Base-by-base conservation (phyloP, 2,329 filamentous ascomycete genomes). In the Colletotrichum caudatum region DNA sequence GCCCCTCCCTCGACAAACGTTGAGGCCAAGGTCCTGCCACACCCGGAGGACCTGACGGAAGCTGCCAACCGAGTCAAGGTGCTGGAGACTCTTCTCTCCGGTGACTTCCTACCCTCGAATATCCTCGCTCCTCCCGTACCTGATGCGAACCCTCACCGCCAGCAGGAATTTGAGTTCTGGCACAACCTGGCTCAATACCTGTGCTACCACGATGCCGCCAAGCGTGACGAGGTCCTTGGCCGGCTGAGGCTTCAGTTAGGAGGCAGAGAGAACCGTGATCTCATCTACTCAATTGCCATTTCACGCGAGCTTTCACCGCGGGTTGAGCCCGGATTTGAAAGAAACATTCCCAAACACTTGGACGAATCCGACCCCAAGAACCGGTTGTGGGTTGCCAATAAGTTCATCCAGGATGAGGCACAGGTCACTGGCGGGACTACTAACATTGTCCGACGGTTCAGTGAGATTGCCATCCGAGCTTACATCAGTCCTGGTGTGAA, bases 281-380 rank as follows among this genome's bases (percentile, higher is more conserved):
- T 97, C 23, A 89, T 98, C 68, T 97, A 97, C 81, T 96, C 93
- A 0, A 92, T 97, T 74, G 93, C 93, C 11, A 89, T 97, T 66
- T 90, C 93, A 20, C 90, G 94, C 35, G 90, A 95, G 73, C 86
- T 94, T 61, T 91, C 92, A 57, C 90, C 90, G 41, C 88, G 90
- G 57, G 90, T 87, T 77, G 87, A 88, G 18, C 84, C 89, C 14
- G 88, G 87, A 74, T 88, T 88, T 41, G 87, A 87, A 74, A 87
- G 83, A 71, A 84, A 86, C 33, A 82, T 88, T 9, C 87, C 88
- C 1, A 85, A 88, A 58, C 89, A 90, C 69, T 83, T 90, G 6
- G 90, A 92, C 76, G 92, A 93, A 80, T 87, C 85, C 56, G 91
- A 93, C 60, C 86, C 90, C 1, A 89, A 89, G 73, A 90, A 88